Conservation (phyloP, 2,329 filamentous ascomycete species). For the Allantophomopsis cytisporea region DNA sequence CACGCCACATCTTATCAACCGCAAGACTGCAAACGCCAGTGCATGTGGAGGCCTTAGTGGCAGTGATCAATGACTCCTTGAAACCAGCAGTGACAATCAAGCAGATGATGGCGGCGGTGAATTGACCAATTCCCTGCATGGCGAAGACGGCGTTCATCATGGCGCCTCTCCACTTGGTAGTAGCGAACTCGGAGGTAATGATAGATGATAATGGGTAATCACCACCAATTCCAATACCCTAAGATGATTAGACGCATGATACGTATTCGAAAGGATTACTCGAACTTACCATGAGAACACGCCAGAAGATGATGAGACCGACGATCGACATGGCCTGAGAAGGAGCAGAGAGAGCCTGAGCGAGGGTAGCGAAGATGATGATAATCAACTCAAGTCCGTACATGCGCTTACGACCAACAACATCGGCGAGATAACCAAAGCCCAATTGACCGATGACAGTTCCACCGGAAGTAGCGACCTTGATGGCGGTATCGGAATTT, state of each 20-base stretch:
- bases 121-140: slow-evolving; percentile 77
- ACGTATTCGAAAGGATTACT: background rate
- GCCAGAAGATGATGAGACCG: slow-evolving; percentile 67
- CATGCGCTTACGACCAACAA: slow-evolving; percentile 63
- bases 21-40: slow-evolving; percentile 49
- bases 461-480: slow-evolving; percentile 71
- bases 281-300: slow-evolving; percentile 50
- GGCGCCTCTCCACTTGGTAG: slow-evolving; percentile 71
- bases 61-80: slow-evolving; percentile 43
- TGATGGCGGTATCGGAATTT: slow-evolving; percentile 66
- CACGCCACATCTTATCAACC: slow-evolving; percentile 81
- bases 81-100: slow-evolving; percentile 63
- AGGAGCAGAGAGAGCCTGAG: slow-evolving; percentile 50
- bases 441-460: slow-evolving; percentile 73
- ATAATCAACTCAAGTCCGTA: slow-evolving; percentile 70
- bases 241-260: slow-evolving; percentile 18
- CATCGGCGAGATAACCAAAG: slow-evolving; percentile 68
- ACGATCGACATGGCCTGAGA: slow-evolving; percentile 50
- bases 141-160: slow-evolving; percentile 84
- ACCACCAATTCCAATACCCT: slow-evolving; percentile 54
- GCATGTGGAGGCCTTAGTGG: slow-evolving; percentile 40
- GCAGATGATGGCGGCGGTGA: slow-evolving; percentile 61
- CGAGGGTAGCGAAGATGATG: slow-evolving; percentile 67
- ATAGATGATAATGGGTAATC: slow-evolving; percentile 75
- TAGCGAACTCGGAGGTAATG: slow-evolving; percentile 80